Conservation (phyloP, 352 stramenopile species). For the Globisporangium echinulatum region DNA sequence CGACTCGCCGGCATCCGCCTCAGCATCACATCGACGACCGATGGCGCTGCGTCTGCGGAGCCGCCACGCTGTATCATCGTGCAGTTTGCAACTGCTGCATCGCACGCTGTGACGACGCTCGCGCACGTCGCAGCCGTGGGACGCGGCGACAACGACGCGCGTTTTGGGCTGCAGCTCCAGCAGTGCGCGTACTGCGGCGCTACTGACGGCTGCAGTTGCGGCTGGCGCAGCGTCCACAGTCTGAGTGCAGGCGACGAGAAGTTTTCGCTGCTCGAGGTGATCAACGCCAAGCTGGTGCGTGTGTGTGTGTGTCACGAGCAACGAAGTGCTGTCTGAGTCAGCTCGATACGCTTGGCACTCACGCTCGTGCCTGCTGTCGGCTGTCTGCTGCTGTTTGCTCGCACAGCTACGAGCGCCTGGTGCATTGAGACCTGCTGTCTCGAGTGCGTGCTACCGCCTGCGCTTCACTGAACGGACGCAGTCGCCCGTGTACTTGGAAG, state of each 20-base stretch:
- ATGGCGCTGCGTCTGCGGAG: not conserved
- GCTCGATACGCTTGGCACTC: too few relatives aligned
- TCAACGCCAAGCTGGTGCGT: conserved; percentile 20
- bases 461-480: not conserved
- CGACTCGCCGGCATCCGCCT: conserved; percentile 1
- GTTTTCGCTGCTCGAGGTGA: conserved; percentile 22
- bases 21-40: not conserved
- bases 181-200: conserved; percentile 24
- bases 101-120: not conserved
- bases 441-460: not conserved
- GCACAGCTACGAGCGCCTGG: conserved; percentile 4
- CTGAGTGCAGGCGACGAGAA: conserved; percentile 18
- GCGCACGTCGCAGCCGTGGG: not conserved
- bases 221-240: conserved; percentile 20
- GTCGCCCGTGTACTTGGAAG: conserved; percentile 10
- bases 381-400: not conserved
- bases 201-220: conserved; percentile 12
- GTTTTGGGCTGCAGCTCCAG: conserved; percentile 12
- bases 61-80: not conserved
- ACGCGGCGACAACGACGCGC: not conserved
- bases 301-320: not conserved
- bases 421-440: not conserved
- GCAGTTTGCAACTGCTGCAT: conserved; percentile 4
- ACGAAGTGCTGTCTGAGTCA: not conserved
- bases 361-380: too few relatives aligned